phyloP scores from a whole-genome alignment of 257 asterid species.

The Ilex asprella region DNA sequence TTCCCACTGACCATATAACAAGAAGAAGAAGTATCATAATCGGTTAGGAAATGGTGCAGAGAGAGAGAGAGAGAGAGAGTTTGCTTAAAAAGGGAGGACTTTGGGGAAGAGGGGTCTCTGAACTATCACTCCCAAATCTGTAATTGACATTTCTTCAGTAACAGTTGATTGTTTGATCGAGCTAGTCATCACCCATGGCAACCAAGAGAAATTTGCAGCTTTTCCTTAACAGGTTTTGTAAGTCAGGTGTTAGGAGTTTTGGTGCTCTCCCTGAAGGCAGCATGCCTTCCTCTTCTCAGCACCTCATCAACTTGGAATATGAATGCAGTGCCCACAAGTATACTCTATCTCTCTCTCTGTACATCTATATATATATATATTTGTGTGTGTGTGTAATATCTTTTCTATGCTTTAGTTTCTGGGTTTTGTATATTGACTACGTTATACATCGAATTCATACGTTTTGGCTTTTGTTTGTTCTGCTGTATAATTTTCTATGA shows the following conservation, averaged over 20 bases:
- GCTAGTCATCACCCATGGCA: conserved; percentile 26
- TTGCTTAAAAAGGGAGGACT: too few relatives aligned
- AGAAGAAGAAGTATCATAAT: too few relatives aligned
- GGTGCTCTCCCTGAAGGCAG: conserved; percentile 46
- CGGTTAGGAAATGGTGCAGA: too few relatives aligned
- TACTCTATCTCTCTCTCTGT: neutral
- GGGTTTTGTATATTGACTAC: neutral
- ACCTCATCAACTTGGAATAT: conserved; percentile 63
- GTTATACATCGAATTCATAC: conserved; percentile 1
- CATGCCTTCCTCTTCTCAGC: conserved; percentile 40
- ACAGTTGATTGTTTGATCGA: too few relatives aligned
- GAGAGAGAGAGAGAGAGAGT: too few relatives aligned
- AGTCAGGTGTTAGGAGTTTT: conserved; percentile 34
- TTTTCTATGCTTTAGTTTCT: neutral
- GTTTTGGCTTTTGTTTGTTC: conserved; percentile 4
- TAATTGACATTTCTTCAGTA: too few relatives aligned
- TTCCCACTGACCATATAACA: too few relatives aligned
- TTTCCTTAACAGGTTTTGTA: conserved; percentile 32
- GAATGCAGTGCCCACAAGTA: conserved; percentile 90
- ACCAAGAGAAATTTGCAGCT: conserved; percentile 34
- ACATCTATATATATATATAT: neutral
- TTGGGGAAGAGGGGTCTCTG: conserved; percentile 48
- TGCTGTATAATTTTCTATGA: too few relatives aligned
- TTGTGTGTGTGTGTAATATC: neutral
- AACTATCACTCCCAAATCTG: conserved; percentile 42